Evolutionary conservation across 2,329 filamentous ascomycete species (phyloP), one percentile per base, ranked within the genome.

Genomic region (Hortaea werneckii): DNA sequence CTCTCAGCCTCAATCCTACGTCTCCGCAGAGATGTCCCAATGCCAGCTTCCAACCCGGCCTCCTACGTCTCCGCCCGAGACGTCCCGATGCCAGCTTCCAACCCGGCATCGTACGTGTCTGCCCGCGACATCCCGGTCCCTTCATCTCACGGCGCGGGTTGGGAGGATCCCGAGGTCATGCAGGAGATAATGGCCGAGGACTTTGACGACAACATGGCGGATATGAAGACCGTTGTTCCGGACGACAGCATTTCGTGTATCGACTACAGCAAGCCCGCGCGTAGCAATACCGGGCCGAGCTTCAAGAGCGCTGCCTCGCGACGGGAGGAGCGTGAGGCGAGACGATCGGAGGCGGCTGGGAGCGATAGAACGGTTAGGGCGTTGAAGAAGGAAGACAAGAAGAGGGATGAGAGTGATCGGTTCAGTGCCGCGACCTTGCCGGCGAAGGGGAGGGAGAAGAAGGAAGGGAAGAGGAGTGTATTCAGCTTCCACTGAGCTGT

Each of bases 181-280:
- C 51, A 60, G 28, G 65, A 69, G 42, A 64, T 66, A 13, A 48
- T 62, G 6, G 30, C 32, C 5, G 49, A 48, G 6, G 58, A 65
- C 4, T 55, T 66, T 28, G 51, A 60, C 29, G 65, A 69, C 42
- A 65, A 66, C 13, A 48, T 62, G 6, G 65, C 62, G 45, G 67
- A 73, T 45, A 56, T 58, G 42, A 68, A 68, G 49, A 72, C 69
- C 4, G 66, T 74, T 1, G 64, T 67, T 2, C 71, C 71, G 1
- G 68, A 69, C 48, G 71, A 74, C 48, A 70, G 66, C 44, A 72
- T 74, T 49, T 71, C 67, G 10, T 67, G 71, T 56, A 65, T 62
- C 20, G 52, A 59, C 47, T 41, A 51, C 6, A 34, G 27, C 40
- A 42, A 46, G 41, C 47, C 47, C 34, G 47, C 41, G 42, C 53